Evolutionary conservation across 176 grass and related monocot genomes (phyloP).

Genomic region (Coix lacrymajobi): DNA sequence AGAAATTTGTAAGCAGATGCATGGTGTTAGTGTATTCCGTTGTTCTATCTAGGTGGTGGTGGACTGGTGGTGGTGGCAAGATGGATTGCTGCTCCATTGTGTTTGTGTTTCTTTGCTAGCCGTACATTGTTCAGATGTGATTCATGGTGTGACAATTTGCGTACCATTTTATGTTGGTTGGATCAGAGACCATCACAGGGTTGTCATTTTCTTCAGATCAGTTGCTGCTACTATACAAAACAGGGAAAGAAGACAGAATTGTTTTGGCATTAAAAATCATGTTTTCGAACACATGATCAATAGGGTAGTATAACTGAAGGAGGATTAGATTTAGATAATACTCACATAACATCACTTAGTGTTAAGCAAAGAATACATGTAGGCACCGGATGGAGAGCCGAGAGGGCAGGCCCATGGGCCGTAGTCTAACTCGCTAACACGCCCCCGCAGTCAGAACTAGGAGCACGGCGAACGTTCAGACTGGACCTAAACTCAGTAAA

Average conservation of each 20-base stretch:
- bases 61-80: conserved; percentile 41
- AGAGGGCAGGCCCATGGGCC: no score
- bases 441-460: neutral
- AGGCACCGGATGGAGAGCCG: no score
- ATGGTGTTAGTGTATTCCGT: neutral
- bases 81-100: conserved; percentile 48
- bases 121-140: conserved; percentile 39
- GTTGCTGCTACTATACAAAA: no score
- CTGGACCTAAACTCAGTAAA: no score
- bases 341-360: no score
- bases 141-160: conserved; percentile 31
- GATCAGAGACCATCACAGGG: neutral
- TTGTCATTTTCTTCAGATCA: neutral
- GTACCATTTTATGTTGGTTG: neutral
- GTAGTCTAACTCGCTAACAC: no score
- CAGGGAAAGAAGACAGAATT: neutral
- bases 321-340: no score
- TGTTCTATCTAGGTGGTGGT: neutral
- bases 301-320: no score
- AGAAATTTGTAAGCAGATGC: neutral
- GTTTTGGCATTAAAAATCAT: neutral
- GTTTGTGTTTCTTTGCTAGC: neutral
- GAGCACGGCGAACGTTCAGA: no score
- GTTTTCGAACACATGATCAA: neutral
- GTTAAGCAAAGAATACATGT: no score